Conservation (phyloP, 2,329 filamentous ascomycete genomes). For the Hypoxylon sp. region DNA sequence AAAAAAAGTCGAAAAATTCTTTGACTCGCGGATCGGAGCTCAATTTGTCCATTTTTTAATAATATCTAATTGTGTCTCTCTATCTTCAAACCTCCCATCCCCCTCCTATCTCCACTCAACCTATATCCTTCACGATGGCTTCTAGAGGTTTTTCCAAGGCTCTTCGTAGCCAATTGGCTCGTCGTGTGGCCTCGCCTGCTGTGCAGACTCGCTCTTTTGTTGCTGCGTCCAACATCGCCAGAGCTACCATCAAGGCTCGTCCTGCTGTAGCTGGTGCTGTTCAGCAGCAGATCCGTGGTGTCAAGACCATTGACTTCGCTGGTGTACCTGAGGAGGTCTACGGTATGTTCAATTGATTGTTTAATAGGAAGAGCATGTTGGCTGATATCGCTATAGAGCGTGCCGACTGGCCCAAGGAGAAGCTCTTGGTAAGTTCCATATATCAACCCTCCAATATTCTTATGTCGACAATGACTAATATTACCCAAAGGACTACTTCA, state of each 20-base stretch:
- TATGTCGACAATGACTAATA: conserved; percentile 16
- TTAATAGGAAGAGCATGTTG: conserved; percentile 9
- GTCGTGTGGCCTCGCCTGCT: conserved; percentile 68
- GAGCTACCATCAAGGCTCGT: conserved; percentile 58
- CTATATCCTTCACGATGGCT: conserved; percentile 69
- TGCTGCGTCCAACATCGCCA: conserved; percentile 64
- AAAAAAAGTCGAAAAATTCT: conserved; percentile 19
- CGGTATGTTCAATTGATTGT: conserved; percentile 62
- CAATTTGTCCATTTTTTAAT: no score
- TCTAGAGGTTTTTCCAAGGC: conserved; percentile 77
- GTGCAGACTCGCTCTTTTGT: conserved; percentile 70
- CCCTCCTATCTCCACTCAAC: conserved; percentile 46
- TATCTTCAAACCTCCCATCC: no score
- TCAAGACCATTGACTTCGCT: conserved; percentile 99
- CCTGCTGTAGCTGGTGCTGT: conserved; percentile 54
- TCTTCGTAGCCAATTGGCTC: conserved; percentile 69
- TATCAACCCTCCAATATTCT: conserved; percentile 5
- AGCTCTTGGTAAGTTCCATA: conserved; percentile 83
- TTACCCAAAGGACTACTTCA: conserved; percentile 87
- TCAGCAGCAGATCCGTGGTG: conserved; percentile 76
- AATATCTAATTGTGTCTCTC: conserved; percentile 30
- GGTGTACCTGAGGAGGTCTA: conserved; percentile 94
- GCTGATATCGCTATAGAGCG: conserved; percentile 72
- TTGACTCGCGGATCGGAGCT: conserved; percentile 6
- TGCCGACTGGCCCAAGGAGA: conserved; percentile 97